Percentiles rank a stretch among this genome's conserved stretches.
Conservation (phyloP, 2,329 filamentous ascomycete genomes). For the Ophiostoma populinum region DNA sequence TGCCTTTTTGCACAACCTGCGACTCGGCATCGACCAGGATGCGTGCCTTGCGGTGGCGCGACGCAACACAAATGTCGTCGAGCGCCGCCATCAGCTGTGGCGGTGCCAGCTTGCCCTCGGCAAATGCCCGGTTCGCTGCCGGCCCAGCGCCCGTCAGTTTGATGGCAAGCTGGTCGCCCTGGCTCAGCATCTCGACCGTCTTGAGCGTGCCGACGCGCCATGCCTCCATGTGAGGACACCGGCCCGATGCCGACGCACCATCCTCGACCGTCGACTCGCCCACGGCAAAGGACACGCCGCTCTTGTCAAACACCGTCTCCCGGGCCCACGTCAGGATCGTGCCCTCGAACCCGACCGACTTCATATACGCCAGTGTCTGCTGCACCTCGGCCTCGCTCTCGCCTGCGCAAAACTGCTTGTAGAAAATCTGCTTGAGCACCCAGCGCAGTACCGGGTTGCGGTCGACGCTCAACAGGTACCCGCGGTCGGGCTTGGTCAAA, state of each 20-base stretch:
- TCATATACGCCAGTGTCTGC: neutral
- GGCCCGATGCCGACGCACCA: neutral
- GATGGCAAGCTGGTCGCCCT: neutral
- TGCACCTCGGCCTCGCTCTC: neutral
- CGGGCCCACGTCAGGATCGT: neutral
- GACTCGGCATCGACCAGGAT: conserved; percentile 1
- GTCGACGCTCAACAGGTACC: neutral
- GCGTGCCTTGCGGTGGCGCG: neutral
- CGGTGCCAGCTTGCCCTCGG: neutral
- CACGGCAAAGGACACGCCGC: neutral
- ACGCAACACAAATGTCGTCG: neutral
- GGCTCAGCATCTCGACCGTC: neutral
- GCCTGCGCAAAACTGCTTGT: conserved; percentile 2
- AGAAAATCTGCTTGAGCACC: neutral
- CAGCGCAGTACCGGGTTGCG: neutral
- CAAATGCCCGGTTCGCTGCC: neutral
- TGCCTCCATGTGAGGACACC: neutral
- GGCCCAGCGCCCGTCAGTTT: neutral
- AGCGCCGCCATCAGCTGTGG: neutral
- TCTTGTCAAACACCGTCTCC: neutral
- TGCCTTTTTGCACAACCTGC: neutral
- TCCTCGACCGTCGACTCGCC: neutral
- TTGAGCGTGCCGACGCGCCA: neutral
- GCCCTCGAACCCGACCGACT: neutral
- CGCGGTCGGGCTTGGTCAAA: neutral